Percentiles rank a stretch among this genome's conserved stretches.
Conservation (phyloP, 2,329 filamentous ascomycete genomes). For the Diaporthe ampelina region DNA sequence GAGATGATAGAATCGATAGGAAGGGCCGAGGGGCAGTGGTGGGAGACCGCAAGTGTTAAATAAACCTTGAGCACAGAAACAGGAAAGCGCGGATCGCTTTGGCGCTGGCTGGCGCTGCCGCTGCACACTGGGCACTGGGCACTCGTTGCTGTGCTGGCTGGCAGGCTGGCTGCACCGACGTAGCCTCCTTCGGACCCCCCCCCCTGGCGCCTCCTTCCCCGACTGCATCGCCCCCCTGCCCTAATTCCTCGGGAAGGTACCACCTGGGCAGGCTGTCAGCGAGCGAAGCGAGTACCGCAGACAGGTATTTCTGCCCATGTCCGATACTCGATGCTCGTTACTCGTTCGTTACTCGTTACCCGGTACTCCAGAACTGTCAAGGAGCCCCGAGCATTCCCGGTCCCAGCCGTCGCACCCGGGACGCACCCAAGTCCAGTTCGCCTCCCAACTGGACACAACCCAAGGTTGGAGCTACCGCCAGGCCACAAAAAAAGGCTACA, state of each 20-base stretch:
- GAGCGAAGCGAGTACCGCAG: background rate
- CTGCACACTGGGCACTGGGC: background rate
- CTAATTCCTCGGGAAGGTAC: slow-evolving; percentile 19
- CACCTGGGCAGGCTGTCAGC: slow-evolving; percentile 21
- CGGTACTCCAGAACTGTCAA: background rate
- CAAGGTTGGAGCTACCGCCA: slow-evolving; percentile 16
- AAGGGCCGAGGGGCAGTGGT: slow-evolving; percentile 38
- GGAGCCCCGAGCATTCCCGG: background rate
- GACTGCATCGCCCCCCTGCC: slow-evolving; percentile 30
- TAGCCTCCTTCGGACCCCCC: slow-evolving; percentile 10
- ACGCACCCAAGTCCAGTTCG: background rate
- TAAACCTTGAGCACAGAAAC: slow-evolving; percentile 37
- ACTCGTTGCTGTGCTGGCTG: slow-evolving; percentile 20
- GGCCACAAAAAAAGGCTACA: background rate
- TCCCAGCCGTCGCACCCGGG: background rate
- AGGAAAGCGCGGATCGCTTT: slow-evolving; percentile 35
- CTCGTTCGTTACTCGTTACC: no score
- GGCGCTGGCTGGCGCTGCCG: slow-evolving; percentile 25
- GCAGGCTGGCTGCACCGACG: slow-evolving; percentile 13
- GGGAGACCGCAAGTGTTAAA: slow-evolving; percentile 42
- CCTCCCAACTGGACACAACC: background rate
- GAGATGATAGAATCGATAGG: slow-evolving; percentile 38
- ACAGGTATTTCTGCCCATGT: background rate
- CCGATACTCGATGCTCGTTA: background rate
- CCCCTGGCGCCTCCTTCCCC: slow-evolving; percentile 25